Evolutionary conservation across 2,329 filamentous ascomycete genomes (phyloP).

Genomic region (Gaeumannomyces tritici): DNA sequence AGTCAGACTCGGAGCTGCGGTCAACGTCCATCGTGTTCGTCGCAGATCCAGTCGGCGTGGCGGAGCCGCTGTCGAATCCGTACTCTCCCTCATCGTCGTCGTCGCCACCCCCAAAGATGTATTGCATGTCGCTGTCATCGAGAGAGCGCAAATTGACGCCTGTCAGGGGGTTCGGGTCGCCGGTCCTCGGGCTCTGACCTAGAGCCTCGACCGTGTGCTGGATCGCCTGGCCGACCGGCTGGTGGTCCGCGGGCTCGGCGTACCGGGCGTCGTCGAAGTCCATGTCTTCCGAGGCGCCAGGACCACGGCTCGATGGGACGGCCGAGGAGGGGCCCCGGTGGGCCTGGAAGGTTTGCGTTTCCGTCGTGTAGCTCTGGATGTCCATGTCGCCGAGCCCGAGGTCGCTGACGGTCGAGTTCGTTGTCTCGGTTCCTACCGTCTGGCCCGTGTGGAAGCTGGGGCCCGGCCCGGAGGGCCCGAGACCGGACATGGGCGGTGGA

Average conservation of each 20-base stretch:
- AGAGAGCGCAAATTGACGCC: no score
- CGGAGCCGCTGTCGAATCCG: background rate
- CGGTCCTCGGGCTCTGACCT: no score
- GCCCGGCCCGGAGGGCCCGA: constrained; percentile 36
- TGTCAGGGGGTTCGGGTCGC: no score
- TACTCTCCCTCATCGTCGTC: constrained; percentile 2
- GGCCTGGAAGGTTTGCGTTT: constrained; percentile 22
- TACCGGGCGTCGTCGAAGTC: constrained; percentile 21
- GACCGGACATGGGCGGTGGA: constrained; percentile 27
- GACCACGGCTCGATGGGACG: constrained; percentile 14
- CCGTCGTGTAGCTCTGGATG: constrained; percentile 18
- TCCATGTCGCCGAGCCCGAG: constrained; percentile 22
- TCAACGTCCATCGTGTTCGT: constrained; percentile 8
- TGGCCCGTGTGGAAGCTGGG: constrained; percentile 35
- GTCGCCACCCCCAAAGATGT: background rate
- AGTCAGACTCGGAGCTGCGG: constrained; percentile 9
- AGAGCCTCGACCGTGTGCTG: constrained; percentile 6
- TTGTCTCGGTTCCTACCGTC: constrained; percentile 19
- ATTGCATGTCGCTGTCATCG: background rate
- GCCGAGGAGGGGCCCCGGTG: constrained; percentile 31
- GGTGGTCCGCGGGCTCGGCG: constrained; percentile 20
- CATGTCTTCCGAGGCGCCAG: constrained; percentile 17
- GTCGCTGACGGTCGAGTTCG: constrained; percentile 21
- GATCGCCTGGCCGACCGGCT: constrained; percentile 12
- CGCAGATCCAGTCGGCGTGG: constrained; percentile 1